These are phyloP conservation scores for Parastagonospora nodorum DNA, from an alignment of 2,329 filamentous ascomycete species.

Conservation along the genomic window DNA sequence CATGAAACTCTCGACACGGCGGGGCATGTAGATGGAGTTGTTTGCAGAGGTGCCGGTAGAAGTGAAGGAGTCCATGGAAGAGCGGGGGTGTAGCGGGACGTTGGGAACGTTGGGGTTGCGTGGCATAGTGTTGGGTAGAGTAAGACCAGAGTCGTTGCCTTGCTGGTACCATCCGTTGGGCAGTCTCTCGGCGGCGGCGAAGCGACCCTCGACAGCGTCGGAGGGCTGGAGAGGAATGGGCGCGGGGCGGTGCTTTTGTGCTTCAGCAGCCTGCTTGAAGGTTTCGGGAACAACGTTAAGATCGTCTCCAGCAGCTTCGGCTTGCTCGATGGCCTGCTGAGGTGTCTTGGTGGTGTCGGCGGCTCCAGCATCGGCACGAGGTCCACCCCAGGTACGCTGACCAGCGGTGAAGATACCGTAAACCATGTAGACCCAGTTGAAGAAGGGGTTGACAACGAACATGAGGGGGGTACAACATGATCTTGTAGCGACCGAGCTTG, in stretches of 20 bases:
- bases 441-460: conserved; percentile 94
- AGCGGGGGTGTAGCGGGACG: conserved; percentile 58
- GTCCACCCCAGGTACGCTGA: conserved; percentile 93
- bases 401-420: conserved; percentile 95
- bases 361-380: conserved; percentile 82
- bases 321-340: conserved; percentile 81
- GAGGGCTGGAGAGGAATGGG: conserved; percentile 72
- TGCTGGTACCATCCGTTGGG: conserved; percentile 73
- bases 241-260: conserved; percentile 54
- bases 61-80: conserved; percentile 70
- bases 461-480: conserved; percentile 91
- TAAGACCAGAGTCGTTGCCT: conserved; percentile 68
- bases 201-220: conserved; percentile 75
- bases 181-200: conserved; percentile 71
- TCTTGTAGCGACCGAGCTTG: conserved; percentile 86
- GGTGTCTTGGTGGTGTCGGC: conserved; percentile 78
- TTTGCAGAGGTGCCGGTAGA: conserved; percentile 60
- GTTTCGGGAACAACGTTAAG: conserved; percentile 88
- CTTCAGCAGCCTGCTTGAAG: conserved; percentile 66
- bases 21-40: conserved; percentile 69
- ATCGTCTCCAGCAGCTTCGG: conserved; percentile 80
- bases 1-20: conserved; percentile 76
- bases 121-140: conserved; percentile 56
- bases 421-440: conserved; percentile 98
- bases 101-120: conserved; percentile 54